Evolutionary conservation across 2,329 filamentous ascomycete species (phyloP), one percentile per base, ranked within the genome.

Genomic region (Alternaria hordeiaustralica): DNA sequence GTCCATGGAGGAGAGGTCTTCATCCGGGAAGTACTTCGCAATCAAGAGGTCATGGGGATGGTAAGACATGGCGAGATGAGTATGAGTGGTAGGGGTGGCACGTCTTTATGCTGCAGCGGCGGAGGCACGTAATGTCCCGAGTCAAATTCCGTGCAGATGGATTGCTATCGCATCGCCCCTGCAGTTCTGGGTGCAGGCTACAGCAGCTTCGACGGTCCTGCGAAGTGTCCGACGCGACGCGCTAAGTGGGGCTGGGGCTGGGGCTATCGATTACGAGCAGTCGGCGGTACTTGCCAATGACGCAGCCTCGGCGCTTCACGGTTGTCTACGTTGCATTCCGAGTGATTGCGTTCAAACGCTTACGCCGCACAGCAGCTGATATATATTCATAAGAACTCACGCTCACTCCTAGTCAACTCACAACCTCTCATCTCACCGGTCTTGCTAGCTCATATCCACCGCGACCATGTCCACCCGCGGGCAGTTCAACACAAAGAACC

Each of bases 401-500:
- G 3, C 25, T 25, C 7, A 13, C 30, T 15, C 10, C 9, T 21
- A 7, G 36, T 41, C n/a, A 23, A 8, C 23, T 18, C 12, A 30
- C n/a, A n/a, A 23, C 11, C 7, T 15, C 49, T 45, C 18, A 18
- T 15, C 11, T 21, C 18, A 30, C 25, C 10, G 6, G 12, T 13
- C 20, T 44, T 10, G 4, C 28, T 23, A 47, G 36, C 45, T 9
- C 33, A 33, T 6, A 15, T 36, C 47, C 21, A 10, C 45, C 59
- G 55, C 63, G n/a, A 64, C 13, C 63, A 82, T 82, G 81, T 71
- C 80, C 47, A 80, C 80, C 13, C 76, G 75, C 62, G 79, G 80
- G 50, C 79, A 80, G 61, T 83, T 91, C 83, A 93, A 91, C 79
- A 88, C 90, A 72, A 94, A 93, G 78, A 94, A 90, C 67, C 92